phyloP scores from a whole-genome alignment of 2,329 filamentous ascomycete species.

The Didymella sp. region DNA sequence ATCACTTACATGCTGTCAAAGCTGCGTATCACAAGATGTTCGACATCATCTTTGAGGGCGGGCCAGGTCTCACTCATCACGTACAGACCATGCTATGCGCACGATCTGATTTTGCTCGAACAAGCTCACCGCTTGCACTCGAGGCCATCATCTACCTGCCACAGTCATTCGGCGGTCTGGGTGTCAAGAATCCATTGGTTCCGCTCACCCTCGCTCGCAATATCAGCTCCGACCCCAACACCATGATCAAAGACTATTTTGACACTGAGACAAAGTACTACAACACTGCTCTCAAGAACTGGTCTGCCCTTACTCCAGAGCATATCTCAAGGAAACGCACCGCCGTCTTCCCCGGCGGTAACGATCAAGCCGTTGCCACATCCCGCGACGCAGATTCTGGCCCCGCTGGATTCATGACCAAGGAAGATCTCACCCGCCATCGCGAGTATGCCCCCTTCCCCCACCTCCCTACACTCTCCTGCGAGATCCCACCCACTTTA shows the following conservation, averaged over 20 bases:
- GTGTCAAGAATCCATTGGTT: slow-evolving; percentile 40
- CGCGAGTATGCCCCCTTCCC: slow-evolving; percentile 27
- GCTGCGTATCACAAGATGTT: slow-evolving; percentile 32
- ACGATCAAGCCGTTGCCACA: slow-evolving; percentile 11
- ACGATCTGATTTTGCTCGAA: slow-evolving; percentile 8
- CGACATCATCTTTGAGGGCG: slow-evolving; percentile 30
- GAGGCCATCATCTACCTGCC: slow-evolving; percentile 42
- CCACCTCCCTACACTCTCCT: background rate
- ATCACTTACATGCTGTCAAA: slow-evolving; percentile 34
- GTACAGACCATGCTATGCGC: slow-evolving; percentile 25
- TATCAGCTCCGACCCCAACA: slow-evolving; percentile 16
- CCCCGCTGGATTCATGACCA: slow-evolving; percentile 21
- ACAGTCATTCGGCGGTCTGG: slow-evolving; percentile 37
- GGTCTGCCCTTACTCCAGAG: slow-evolving; percentile 18
- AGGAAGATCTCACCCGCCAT: slow-evolving; percentile 20
- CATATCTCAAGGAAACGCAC: slow-evolving; percentile 22
- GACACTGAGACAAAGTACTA: slow-evolving; percentile 32
- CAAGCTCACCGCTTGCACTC: slow-evolving; percentile 16
- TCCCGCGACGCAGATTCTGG: slow-evolving; percentile 16
- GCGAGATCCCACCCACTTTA: background rate
- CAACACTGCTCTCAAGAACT: slow-evolving; percentile 20
- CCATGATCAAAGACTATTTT: slow-evolving; percentile 20
- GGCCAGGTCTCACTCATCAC: slow-evolving; percentile 29
- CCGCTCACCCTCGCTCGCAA: slow-evolving; percentile 29
- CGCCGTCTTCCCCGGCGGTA: slow-evolving; percentile 25